These are phyloP conservation scores for Sechiopsis laciniata DNA, from an alignment of 306 rosid species.

Conservation along the genomic window DNA sequence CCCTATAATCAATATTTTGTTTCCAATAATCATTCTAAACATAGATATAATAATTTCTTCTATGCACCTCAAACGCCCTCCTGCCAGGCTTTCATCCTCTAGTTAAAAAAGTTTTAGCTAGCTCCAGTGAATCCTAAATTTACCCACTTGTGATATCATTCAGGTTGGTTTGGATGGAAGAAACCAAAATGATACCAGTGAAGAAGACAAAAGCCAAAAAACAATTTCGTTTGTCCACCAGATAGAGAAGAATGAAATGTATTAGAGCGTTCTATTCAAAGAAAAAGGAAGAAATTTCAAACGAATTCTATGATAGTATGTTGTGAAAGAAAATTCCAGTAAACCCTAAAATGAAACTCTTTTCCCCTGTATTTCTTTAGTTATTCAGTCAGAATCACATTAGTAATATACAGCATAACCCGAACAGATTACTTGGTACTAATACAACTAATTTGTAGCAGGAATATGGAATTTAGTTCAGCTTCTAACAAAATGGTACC, in stretches of 20 bases:
- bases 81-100: neutral
- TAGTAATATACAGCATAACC: constrained; percentile 18
- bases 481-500: constrained; percentile 75
- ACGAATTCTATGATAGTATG: neutral
- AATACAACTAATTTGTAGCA: neutral
- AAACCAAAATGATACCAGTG: neutral
- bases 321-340: neutral
- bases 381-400: neutral
- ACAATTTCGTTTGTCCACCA: neutral
- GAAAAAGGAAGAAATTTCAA: neutral
- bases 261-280: neutral
- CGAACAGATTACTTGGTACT: neutral
- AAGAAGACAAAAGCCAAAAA: neutral
- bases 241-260: neutral
- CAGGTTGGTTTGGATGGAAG: too few relatives aligned
- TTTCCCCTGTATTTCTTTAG: neutral
- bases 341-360: constrained; percentile 6
- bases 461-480: constrained; percentile 23
- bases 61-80: too few relatives aligned
- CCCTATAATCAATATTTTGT: too few relatives aligned
- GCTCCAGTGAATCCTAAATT: neutral
- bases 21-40: too few relatives aligned
- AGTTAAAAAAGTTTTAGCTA: neutral
- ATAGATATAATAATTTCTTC: too few relatives aligned
- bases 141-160: neutral